Evolutionary conservation across 805 yeast species (phyloP), one percentile per base, ranked within the genome.

Genomic region (Candida insectorum): DNA sequence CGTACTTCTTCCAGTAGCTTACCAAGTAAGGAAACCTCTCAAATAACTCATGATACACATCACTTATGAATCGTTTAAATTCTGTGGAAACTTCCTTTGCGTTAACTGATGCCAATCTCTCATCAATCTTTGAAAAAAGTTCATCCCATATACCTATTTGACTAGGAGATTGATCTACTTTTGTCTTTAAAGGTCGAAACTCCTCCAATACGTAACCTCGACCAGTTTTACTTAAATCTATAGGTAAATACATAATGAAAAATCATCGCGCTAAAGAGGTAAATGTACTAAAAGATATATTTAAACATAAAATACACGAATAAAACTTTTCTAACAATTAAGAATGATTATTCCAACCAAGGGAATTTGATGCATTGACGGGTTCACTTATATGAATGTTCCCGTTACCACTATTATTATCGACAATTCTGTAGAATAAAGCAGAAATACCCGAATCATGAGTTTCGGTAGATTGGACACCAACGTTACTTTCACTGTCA

Each of bases 351-450:
- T 41, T 43, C 89, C 89, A 82, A 21, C 89, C 89, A 39, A 82
- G 62, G 2, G 91, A 81, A 52, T 79, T 82, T 40, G 77, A 76
- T 3, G 82, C 71, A 36, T 81, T 79, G 23, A 81, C 81, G 8
- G 91, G 91, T 35, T 72, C 75, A 6, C 85, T 79, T 24, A 82
- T 82, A 25, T 55, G 59, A 9, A 42, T 36, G 12, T 24, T 30
- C 10, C 58, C 57, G 30, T 40, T 45, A 6, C 31, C 40, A 24
- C 20, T 33, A 34, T 17, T 18, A 16, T 16, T 25, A 15, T 43
- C 47, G 15, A 43, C 28, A 15, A 43, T 45, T 45, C 64, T 47
- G 26, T 52, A 44, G 47, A 58, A 55, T 17, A 58, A 39, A 18
- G 54, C 56, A 4, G 58, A 48, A 18, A 58, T 47, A 12, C 62